Evolutionary conservation across 768 basidiomycete genomes (phyloP).

Genomic region (Kwoniella heveanensis): DNA sequence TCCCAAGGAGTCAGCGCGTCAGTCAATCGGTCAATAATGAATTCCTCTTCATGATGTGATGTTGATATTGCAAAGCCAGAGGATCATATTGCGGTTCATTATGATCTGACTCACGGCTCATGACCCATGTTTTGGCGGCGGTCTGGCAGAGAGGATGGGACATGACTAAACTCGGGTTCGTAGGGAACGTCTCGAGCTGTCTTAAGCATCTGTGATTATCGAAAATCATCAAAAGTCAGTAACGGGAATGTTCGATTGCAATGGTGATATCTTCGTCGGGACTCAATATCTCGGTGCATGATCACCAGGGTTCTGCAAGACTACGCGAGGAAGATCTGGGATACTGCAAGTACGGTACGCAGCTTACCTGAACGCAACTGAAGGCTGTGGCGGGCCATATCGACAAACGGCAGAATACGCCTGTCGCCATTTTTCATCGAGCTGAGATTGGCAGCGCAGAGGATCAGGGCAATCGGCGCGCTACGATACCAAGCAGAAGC

Average conservation of each 20-base stretch:
- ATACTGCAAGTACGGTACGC: background rate
- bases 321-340: no score
- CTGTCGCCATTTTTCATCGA: slow-evolving; percentile 92
- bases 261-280: background rate
- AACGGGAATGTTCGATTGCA: no score
- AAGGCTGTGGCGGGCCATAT: slow-evolving; percentile 63
- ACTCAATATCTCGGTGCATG: no score
- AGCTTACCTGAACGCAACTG: slow-evolving; percentile 42
- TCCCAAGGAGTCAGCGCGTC: no score
- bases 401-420: slow-evolving; percentile 84
- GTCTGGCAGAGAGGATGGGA: slow-evolving; percentile 86
- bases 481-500: slow-evolving; percentile 57
- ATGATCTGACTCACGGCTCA: slow-evolving; percentile 77
- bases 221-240: no score
- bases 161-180: slow-evolving; percentile 82
- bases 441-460: slow-evolving; percentile 70
- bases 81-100: no score
- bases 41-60: no score
- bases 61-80: background rate
- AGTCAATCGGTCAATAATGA: no score
- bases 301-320: no score
- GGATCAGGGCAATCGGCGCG: slow-evolving; percentile 83
- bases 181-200: slow-evolving; percentile 72
- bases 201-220: slow-evolving; percentile 87
- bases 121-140: slow-evolving; percentile 84